Conservation (phyloP, 1,284 basidiomycete genomes). For the Irpex sp. region DNA sequence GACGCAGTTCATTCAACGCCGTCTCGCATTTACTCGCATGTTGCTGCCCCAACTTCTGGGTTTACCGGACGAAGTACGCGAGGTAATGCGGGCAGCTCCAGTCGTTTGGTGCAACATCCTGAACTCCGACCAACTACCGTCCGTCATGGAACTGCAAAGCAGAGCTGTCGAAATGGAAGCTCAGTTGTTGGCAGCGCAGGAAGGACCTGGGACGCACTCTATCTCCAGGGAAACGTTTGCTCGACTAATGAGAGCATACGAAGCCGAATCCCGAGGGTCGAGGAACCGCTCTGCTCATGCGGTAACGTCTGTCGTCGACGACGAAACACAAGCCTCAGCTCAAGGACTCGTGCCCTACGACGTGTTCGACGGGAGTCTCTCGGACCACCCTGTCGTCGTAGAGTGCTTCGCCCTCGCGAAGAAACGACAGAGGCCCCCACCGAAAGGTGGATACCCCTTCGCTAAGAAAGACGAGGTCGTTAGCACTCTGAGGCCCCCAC, state of each 20-base stretch:
- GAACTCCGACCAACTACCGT: background rate
- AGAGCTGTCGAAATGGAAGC: background rate
- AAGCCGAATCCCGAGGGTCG: too few relatives aligned
- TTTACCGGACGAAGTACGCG: background rate
- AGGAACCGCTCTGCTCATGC: too few relatives aligned
- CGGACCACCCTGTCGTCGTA: background rate
- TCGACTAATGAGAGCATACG: background rate
- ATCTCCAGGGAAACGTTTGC: too few relatives aligned
- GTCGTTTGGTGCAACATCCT: background rate
- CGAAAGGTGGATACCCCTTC: slow-evolving; percentile 14
- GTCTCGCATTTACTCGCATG: background rate
- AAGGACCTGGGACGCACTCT: too few relatives aligned
- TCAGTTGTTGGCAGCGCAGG: background rate
- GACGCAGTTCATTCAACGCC: background rate
- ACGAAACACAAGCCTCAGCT: too few relatives aligned
- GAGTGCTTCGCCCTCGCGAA: background rate
- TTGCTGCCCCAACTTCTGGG: background rate
- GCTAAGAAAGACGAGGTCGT: slow-evolving; percentile 6
- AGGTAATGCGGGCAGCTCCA: background rate
- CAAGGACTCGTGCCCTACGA: too few relatives aligned
- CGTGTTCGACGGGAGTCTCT: too few relatives aligned
- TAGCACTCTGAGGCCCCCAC: slow-evolving; percentile 6
- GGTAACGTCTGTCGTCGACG: too few relatives aligned
- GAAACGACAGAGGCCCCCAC: slow-evolving; percentile 7
- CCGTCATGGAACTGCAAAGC: background rate